Percentiles rank a stretch among this genome's conserved stretches.
Evolutionary conservation across 768 basidiomycete genomes (phyloP).

Genomic region (Pleurotus pulmonarius): DNA sequence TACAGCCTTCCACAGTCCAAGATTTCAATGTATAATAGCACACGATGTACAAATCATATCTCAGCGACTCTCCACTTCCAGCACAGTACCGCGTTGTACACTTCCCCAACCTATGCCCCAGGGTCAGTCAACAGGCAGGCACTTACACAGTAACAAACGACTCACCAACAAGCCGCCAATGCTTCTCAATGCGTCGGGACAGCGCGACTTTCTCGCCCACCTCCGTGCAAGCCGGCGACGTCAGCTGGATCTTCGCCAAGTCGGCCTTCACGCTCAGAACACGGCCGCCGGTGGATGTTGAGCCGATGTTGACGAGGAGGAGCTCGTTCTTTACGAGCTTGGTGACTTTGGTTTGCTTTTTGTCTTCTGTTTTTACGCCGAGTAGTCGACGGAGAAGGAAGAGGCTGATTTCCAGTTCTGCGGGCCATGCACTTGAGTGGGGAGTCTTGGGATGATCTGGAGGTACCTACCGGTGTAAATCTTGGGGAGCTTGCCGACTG

Average conservation of each 20-base stretch:
- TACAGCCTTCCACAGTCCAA: neutral
- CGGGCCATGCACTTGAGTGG: neutral
- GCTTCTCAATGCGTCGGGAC: conserved; percentile 93
- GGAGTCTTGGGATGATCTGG: neutral
- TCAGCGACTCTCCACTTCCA: conserved; percentile 58
- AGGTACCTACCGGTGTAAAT: conserved; percentile 74
- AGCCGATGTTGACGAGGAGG: conserved; percentile 95
- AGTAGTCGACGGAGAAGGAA: conserved; percentile 94
- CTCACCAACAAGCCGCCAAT: conserved; percentile 95
- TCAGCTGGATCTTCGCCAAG: conserved; percentile 90
- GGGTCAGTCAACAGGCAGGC: neutral
- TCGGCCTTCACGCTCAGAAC: conserved; percentile 94
- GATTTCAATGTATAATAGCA: neutral
- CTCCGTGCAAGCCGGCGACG: conserved; percentile 93
- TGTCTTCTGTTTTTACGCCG: conserved; percentile 99
- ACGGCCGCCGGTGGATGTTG: conserved; percentile 94
- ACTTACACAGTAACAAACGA: conserved; percentile 14
- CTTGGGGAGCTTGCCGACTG: conserved; percentile 89
- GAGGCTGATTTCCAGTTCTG: conserved; percentile 88
- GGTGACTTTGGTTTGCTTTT: conserved; percentile 94
- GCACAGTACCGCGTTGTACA: conserved; percentile 78
- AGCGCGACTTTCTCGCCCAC: conserved; percentile 97
- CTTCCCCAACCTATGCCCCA: conserved; percentile 57
- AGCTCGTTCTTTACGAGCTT: conserved; percentile 91
- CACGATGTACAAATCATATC: conserved; percentile 5